Base-by-base conservation (phyloP, 2,329 filamentous ascomycete species). In the Aspergillus caelatus region DNA sequence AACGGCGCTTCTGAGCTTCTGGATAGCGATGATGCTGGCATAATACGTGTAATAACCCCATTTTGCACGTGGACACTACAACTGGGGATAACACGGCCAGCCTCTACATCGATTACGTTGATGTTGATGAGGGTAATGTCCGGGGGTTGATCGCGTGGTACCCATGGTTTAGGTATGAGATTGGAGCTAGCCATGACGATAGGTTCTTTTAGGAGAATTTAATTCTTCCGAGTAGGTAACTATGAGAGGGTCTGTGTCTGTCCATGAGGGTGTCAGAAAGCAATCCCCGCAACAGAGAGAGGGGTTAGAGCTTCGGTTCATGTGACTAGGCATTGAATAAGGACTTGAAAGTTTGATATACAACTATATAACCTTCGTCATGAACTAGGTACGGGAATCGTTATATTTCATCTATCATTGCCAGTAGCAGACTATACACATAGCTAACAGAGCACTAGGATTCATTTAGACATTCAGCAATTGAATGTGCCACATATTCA, bases 81-180 rank as follows among this genome's bases (percentile, higher is more conserved):
- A 9, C 72, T 71, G 5, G 65, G 28, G 1, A 73, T 57, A 19
- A 81, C 65, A 4, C 63, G 68, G 32, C 81, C 81, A 0, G 67
- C 65, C 14, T 72, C 71, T 0, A 78, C 65, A 62, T 85, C 80
- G 36, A 85, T 72, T 30, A 85, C 66, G 57, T 78, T 82, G 56
- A 80, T 80, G 62, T 84, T 82, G 19, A 71, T 67, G 43, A 85
- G 78, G 12, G 79, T 67, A 65, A 73, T 70, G 2, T 68, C 68
- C 23, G 66, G 65, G 1, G 65, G 68, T 39, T 19, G 54, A 12
- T 26, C 14, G 45, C 45, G 23, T 26, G 45, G 45, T 48, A 16
- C 14, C 45, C 45, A 48, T 48, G 45, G 45, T 23, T 48, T 48
- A 19, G 23, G 45, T 5, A 48, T 28, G 45, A 48, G 45, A 8